phyloP scores from a whole-genome alignment of 345 rosid species.

The Acer yangbiense region DNA sequence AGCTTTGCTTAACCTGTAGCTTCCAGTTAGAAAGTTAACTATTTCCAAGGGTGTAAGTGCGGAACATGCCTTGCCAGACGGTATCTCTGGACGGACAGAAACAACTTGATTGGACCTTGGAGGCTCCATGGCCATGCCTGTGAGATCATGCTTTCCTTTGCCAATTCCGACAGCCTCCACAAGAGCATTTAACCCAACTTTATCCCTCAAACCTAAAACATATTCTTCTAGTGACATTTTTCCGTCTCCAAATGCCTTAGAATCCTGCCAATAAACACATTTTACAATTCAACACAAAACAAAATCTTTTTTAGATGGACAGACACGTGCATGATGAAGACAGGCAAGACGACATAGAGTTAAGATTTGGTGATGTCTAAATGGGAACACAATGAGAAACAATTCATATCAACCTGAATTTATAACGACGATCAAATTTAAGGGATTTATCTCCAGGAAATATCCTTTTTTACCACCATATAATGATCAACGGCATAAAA shows the following conservation, averaged over 20 bases:
- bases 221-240: constrained; percentile 56
- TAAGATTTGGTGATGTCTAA: too few relatives aligned
- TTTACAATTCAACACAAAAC: not conserved
- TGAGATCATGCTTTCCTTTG: constrained; percentile 64
- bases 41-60: constrained; percentile 58
- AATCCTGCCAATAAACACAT: constrained; percentile 33
- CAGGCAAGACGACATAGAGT: not conserved
- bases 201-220: constrained; percentile 57
- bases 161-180: constrained; percentile 58
- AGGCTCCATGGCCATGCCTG: constrained; percentile 55
- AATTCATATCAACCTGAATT: constrained; percentile 11
- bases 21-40: constrained; percentile 63
- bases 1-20: constrained; percentile 75
- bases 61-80: constrained; percentile 61
- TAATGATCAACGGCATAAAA: not conserved
- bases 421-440: not conserved
- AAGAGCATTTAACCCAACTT: constrained; percentile 43
- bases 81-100: constrained; percentile 52
- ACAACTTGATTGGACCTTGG: constrained; percentile 44
- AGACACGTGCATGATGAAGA: not conserved
- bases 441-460: not conserved
- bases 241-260: constrained; percentile 51
- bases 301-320: not conserved
- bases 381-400: not conserved
- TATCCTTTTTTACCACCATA: not conserved